A percentile compares a stretch with the other conserved stretches of the same genome.
phyloP scores from a whole-genome alignment of 2,329 filamentous ascomycete species.

The Aspergillus glaucus region DNA sequence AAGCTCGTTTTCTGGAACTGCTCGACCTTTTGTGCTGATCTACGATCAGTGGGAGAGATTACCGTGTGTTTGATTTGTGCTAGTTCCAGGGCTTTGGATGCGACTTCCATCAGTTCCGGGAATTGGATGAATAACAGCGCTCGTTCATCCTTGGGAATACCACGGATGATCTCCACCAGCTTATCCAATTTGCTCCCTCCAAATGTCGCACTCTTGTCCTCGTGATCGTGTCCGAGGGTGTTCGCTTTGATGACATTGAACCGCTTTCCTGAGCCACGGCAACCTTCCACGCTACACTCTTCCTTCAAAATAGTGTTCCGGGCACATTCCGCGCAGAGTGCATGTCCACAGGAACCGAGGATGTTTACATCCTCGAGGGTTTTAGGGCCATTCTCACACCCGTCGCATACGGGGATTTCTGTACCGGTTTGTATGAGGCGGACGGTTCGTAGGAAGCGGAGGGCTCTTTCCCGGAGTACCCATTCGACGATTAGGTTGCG shows the following conservation, averaged over 20 bases:
- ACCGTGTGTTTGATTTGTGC: conserved; percentile 28
- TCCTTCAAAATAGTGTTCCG: conserved; percentile 14
- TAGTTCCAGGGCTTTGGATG: conserved; percentile 20
- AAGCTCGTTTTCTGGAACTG: conserved; percentile 36
- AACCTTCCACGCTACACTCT: conserved; percentile 37
- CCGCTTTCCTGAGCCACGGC: conserved; percentile 31
- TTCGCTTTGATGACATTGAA: conserved; percentile 37
- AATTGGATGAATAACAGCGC: conserved; percentile 54
- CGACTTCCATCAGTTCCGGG: conserved; percentile 37
- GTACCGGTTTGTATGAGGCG: conserved; percentile 12
- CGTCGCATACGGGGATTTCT: conserved; percentile 21
- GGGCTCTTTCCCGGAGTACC: conserved; percentile 14
- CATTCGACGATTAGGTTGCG: conserved; percentile 16
- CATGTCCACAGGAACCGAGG: conserved; percentile 48
- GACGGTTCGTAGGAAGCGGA: conserved; percentile 19
- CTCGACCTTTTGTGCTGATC: conserved; percentile 30
- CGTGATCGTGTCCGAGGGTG: conserved; percentile 28
- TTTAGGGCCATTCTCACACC: conserved; percentile 23
- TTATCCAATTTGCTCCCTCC: conserved; percentile 46
- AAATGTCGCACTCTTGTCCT: conserved; percentile 12
- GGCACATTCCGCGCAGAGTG: conserved; percentile 41
- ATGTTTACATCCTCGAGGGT: conserved; percentile 32
- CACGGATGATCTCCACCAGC: conserved; percentile 40
- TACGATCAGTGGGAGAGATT: conserved; percentile 28
- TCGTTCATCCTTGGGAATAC: conserved; percentile 41